Percentiles rank a stretch among this genome's conserved stretches.
phyloP scores from a whole-genome alignment of 768 basidiomycete genomes.

The Leccinum rimulosum region DNA sequence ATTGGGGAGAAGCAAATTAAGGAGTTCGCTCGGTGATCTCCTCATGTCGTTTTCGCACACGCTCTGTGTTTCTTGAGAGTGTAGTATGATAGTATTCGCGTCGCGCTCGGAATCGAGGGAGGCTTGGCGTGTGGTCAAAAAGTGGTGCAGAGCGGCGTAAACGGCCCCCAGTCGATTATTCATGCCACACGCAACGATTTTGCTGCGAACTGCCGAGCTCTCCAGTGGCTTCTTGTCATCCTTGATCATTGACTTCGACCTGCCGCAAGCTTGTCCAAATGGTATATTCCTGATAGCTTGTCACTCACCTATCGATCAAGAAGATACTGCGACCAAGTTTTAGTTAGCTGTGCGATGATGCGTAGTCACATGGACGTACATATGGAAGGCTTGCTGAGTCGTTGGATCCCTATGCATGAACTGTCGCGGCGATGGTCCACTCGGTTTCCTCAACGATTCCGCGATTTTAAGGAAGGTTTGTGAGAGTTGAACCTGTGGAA shows the following conservation, averaged over 20 bases:
- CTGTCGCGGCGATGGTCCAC: constrained; percentile 43
- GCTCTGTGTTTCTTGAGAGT: constrained; percentile 27
- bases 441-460: constrained; percentile 50
- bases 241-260: constrained; percentile 50
- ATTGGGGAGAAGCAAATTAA: constrained; percentile 37
- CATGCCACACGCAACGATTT: neutral
- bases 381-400: constrained; percentile 52
- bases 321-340: constrained; percentile 9
- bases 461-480: constrained; percentile 56
- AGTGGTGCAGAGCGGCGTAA: constrained; percentile 48
- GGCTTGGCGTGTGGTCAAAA: constrained; percentile 50
- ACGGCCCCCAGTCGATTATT: constrained; percentile 58
- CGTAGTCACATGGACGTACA: constrained; percentile 37
- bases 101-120: constrained; percentile 40
- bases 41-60: constrained; percentile 43
- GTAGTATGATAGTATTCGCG: constrained; percentile 54
- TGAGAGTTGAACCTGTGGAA: constrained; percentile 45
- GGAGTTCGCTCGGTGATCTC: constrained; percentile 43
- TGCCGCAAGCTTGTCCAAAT: constrained; percentile 12
- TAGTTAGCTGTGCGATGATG: neutral
- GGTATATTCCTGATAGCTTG: neutral
- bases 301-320: constrained; percentile 20
- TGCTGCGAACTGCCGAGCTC: constrained; percentile 33
- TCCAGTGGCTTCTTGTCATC: constrained; percentile 41
- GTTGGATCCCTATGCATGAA: constrained; percentile 53